phyloP scores from a whole-genome alignment of 192 early-diverging fungal genomes.

The Backusella liffmaniae region DNA sequence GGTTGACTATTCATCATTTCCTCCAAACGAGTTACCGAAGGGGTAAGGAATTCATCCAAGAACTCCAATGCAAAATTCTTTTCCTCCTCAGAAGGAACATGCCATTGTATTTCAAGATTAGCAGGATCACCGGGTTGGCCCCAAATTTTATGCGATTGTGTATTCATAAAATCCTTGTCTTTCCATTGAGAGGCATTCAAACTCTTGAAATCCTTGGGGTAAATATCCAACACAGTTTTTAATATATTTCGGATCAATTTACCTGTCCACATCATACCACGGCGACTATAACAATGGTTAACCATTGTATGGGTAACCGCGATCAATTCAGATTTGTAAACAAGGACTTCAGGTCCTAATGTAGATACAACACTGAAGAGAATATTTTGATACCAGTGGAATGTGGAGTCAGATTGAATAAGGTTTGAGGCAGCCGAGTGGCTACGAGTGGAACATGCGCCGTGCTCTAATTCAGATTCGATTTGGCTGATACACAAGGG shows the following conservation, averaged over 20 bases:
- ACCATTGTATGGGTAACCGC: slow-evolving; percentile 48
- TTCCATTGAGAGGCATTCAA: slow-evolving; percentile 54
- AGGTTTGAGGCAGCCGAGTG: slow-evolving; percentile 40
- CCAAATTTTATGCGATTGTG: slow-evolving; percentile 76
- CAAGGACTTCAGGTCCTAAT: slow-evolving; percentile 48
- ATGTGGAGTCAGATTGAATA: slow-evolving; percentile 55
- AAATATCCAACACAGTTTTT: slow-evolving; percentile 46
- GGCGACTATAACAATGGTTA: slow-evolving; percentile 50
- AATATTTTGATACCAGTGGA: slow-evolving; percentile 81
- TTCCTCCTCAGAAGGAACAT: slow-evolving; percentile 67
- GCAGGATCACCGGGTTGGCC: slow-evolving; percentile 56
- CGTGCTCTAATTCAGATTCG: slow-evolving; percentile 59
- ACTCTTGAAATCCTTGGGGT: slow-evolving; percentile 59
- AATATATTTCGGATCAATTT: slow-evolving; percentile 56
- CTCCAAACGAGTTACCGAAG: slow-evolving; percentile 36
- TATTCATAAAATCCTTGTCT: slow-evolving; percentile 59
- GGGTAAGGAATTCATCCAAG: slow-evolving; percentile 50
- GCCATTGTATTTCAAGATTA: slow-evolving; percentile 71
- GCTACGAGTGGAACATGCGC: slow-evolving; percentile 55
- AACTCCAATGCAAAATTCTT: slow-evolving; percentile 67
- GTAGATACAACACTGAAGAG: slow-evolving; percentile 53
- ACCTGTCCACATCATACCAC: slow-evolving; percentile 73
- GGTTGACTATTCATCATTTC: slow-evolving; percentile 38
- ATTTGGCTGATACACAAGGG: slow-evolving; percentile 58
- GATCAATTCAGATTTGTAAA: slow-evolving; percentile 50